Evolutionary conservation across 2,329 filamentous ascomycete species (phyloP).

Genomic region (Apiospora arundinis): DNA sequence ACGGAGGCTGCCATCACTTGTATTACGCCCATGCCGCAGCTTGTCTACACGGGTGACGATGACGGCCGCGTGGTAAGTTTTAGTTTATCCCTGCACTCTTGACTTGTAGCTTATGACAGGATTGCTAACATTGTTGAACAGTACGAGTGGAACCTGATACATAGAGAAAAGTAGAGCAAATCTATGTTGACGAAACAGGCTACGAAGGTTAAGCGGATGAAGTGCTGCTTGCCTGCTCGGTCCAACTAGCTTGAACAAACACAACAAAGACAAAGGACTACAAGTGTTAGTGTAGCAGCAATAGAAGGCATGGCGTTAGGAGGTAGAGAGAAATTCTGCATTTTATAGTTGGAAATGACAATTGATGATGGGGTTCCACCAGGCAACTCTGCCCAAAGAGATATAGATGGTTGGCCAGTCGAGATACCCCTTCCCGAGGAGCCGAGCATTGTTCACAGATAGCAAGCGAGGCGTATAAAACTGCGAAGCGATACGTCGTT

Average conservation of each 20-base stretch:
- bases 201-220: not conserved
- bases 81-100: not conserved
- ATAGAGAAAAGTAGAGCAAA: conserved; percentile 58
- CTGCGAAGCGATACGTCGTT: not conserved
- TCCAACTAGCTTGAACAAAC: not conserved
- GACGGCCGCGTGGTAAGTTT: conserved; percentile 84
- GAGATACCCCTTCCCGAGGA: conserved; percentile 5
- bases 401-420: conserved; percentile 7
- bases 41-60: conserved; percentile 94
- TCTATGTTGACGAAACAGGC: conserved; percentile 32
- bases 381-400: not conserved
- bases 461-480: conserved; percentile 10
- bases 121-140: conserved; percentile 38
- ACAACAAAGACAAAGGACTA: not conserved
- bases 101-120: not conserved
- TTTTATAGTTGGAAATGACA: conserved; percentile 17
- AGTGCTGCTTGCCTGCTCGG: not conserved
- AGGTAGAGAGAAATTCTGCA: not conserved
- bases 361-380: not conserved
- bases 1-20: conserved; percentile 79
- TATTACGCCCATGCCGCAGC: conserved; percentile 80
- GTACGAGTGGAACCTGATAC: conserved; percentile 70
- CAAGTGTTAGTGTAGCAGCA: not conserved
- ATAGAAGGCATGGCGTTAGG: not conserved
- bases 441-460: not conserved